Evolutionary conservation across 129 eudicot species (phyloP).

Genomic region (Flaveria brownii): DNA sequence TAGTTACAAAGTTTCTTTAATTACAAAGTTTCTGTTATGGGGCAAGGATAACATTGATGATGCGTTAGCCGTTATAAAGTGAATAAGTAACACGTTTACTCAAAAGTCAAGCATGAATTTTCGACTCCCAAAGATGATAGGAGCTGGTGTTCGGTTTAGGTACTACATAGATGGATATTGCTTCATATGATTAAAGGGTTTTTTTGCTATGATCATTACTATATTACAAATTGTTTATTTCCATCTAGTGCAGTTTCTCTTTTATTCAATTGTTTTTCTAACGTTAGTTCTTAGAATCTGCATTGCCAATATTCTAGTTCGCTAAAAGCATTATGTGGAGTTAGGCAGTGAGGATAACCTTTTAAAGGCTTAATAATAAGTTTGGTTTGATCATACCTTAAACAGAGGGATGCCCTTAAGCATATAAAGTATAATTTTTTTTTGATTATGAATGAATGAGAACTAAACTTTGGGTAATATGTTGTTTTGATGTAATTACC

Average conservation of each 20-base stretch:
- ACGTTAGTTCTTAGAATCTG: neutral
- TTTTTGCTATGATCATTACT: neutral
- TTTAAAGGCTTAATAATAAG: neutral
- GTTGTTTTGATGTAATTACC: neutral
- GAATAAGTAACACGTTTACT: neutral
- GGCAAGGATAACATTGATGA: neutral
- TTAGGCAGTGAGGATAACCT: neutral
- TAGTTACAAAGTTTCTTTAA: neutral
- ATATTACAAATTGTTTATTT: neutral
- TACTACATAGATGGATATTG: neutral
- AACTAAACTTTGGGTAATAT: neutral
- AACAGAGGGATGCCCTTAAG: neutral
- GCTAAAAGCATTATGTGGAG: neutral
- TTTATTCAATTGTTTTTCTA: neutral
- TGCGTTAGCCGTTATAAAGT: neutral
- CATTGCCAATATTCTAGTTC: neutral
- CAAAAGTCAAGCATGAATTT: neutral
- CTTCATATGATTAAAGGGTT: neutral
- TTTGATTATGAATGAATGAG: neutral
- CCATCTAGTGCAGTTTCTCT: neutral
- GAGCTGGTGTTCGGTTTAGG: neutral
- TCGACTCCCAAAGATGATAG: neutral
- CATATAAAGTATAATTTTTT: neutral
- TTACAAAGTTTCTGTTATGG: neutral
- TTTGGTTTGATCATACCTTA: neutral